Base-by-base conservation (phyloP, 2,329 filamentous ascomycete genomes). In the Penicillium sp. region DNA sequence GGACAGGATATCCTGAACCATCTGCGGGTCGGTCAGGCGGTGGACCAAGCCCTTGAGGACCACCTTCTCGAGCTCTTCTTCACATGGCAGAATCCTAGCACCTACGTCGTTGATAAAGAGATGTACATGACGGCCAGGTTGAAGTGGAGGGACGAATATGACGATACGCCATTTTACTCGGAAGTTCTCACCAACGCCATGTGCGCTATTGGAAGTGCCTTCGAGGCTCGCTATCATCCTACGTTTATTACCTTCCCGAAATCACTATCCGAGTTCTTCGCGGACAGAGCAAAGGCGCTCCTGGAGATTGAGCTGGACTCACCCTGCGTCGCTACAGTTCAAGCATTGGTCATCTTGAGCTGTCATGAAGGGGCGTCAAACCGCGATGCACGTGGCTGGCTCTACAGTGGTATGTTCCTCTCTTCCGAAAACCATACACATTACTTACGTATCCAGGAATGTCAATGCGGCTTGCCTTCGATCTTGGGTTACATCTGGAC, bases 21-120 rank as follows among this genome's bases (percentile, higher is more conserved):
- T 49, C 73, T 80, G 19, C 75, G 79, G 1, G 70, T 82, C 13
- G 76, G 76, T 19, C 78, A 80, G 63, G 58, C 73, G 5, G 77
- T 82, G 17, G 76, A 79, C 35, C 72, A 73, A 21, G 73, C 70
- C 4, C 64, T 82, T 6, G 81, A 82, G 58, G 73, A 78, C 30
- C 81, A 83, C 66, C 73, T 83, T 1, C 71, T 81, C 6, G 73
- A 78, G 38, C 72, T 83, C 0, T 83, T 79, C 58, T 83, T 83
- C 59, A 76, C 79, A 1, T 83, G 81, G 81, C 79, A 83, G 65
- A 82, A 83, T 51, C 75, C 80, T 6, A 77, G 77, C 47, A 78
- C 79, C 50, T 79, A 81, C 50, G 75, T 81, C 1, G 79, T 83
- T 3, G 79, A 83, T 57, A 76, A 77, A 48, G 74, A 77, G 23